Evolutionary conservation across 2,329 filamentous ascomycete species (phyloP), one percentile per base, ranked within the genome.

Genomic region (Pestalotiopsis sp.): DNA sequence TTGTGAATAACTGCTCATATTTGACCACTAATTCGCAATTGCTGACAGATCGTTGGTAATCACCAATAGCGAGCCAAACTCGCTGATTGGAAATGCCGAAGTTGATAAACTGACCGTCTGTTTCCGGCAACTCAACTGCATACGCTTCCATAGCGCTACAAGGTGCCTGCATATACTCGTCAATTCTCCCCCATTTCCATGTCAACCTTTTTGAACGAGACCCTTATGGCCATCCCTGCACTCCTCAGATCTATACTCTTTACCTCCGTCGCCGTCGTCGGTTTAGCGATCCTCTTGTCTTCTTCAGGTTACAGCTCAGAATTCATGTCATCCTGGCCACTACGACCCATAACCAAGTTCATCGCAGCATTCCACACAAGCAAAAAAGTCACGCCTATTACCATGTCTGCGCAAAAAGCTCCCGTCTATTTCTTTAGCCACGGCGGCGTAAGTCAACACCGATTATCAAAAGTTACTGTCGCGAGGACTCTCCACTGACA

Each of bases 401-500:
- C 69, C 38, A 79, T 76, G 76, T 17, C 72, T 60, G 65, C 69
- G 4, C 79, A 59, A 17, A 61, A 74, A 68, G 66, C 81, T 7
- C 84, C 84, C 0, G 82, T 84, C 6, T 86, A 86, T 71, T 86
- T 85, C 74, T 81, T 86, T 69, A 84, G 82, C 68, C 84, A 86
- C 73, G 84, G 84, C 66, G 84, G 84, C 45, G 84, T 85, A 77
- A 78, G 82, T 77, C 13, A 52, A 23, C 25, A 39, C 2, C 13
- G 25, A 11, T 4, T 1, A 1, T 45, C 49, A 14, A 12, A 27
- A 9, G 5, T 27, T 5, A 23, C 11, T 58, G 11, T 25, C 23
- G 12, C 5, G 14, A 70, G 9, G 27, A 31, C 27, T 31, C 17
- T 9, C n/a, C 9, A 5, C 23, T 36, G 20, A 25, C n/a, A 31